phyloP scores from a whole-genome alignment of 371 early-diverging fungal genomes.

The Haplosporangium sp. region DNA sequence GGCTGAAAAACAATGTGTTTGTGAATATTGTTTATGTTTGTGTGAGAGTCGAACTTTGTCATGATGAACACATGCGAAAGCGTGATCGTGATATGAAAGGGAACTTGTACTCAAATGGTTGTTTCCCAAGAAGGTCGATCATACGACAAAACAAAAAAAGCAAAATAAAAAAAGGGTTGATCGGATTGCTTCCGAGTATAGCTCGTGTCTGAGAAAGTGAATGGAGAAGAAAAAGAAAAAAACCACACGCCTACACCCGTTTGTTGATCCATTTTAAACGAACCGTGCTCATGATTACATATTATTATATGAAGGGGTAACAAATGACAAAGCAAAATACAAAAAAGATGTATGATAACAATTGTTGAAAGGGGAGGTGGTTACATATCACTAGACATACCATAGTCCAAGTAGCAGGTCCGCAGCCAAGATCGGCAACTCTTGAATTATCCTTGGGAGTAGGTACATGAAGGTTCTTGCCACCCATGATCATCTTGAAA shows the following conservation, averaged over 20 bases:
- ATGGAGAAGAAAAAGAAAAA: neutral
- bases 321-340: neutral
- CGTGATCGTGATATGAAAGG: slow-evolving; percentile 7
- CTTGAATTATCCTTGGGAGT: slow-evolving; percentile 35
- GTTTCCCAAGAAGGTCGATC: neutral
- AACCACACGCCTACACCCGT: slow-evolving; percentile 3
- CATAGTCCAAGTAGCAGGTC: slow-evolving; percentile 55
- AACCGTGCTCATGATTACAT: slow-evolving; percentile 1
- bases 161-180: neutral
- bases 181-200: neutral
- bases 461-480: slow-evolving; percentile 50
- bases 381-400: slow-evolving; percentile 19
- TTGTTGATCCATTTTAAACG: neutral
- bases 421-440: slow-evolving; percentile 54
- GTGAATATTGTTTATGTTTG: neutral
- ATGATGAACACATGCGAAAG: slow-evolving; percentile 25
- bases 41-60: neutral
- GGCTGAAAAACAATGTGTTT: neutral
- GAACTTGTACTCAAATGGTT: neutral
- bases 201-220: too few species aligned
- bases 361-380: neutral
- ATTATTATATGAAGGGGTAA: slow-evolving; percentile 3
- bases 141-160: neutral
- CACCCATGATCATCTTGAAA: slow-evolving; percentile 40
- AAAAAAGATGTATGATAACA: neutral